Percentiles rank a stretch among this genome's conserved stretches.
Evolutionary conservation across 495 filamentous ascomycete species (phyloP).

Genomic region (Tuber calosporum): DNA sequence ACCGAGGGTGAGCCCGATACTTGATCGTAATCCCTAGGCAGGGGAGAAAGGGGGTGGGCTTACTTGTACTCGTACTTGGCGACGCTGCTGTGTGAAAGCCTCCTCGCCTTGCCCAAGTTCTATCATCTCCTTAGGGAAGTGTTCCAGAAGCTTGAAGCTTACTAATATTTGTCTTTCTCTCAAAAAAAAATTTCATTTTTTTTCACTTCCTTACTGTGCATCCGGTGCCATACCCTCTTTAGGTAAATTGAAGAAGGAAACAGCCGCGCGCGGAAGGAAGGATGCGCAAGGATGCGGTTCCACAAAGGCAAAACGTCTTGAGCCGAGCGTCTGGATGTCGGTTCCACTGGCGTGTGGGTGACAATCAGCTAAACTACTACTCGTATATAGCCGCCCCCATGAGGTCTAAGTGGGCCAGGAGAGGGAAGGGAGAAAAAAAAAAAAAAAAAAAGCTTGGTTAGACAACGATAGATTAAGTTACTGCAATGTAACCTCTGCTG

Average conservation of each 20-base stretch:
- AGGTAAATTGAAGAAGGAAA: not conserved
- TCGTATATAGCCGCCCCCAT: not conserved
- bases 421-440: not conserved
- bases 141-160: not conserved
- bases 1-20: not conserved
- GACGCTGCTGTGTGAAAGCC: not conserved
- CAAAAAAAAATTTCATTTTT: too few species aligned
- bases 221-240: not conserved
- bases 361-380: not conserved
- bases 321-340: not conserved
- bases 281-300: not conserved
- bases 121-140: not conserved
- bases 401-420: not conserved
- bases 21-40: not conserved
- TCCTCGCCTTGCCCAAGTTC: too few species aligned
- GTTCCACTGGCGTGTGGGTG: not conserved
- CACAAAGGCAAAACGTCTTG: not conserved
- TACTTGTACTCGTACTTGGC: not conserved
- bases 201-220: not conserved
- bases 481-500: not conserved
- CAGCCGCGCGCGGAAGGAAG: not conserved
- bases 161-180: not conserved
- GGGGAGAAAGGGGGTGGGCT: not conserved
- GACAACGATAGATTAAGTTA: not conserved
- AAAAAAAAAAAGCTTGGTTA: not conserved